Percentiles rank a stretch among this genome's conserved stretches.
phyloP scores from a whole-genome alignment of 164 flowering plant species.

The Sedum album region DNA sequence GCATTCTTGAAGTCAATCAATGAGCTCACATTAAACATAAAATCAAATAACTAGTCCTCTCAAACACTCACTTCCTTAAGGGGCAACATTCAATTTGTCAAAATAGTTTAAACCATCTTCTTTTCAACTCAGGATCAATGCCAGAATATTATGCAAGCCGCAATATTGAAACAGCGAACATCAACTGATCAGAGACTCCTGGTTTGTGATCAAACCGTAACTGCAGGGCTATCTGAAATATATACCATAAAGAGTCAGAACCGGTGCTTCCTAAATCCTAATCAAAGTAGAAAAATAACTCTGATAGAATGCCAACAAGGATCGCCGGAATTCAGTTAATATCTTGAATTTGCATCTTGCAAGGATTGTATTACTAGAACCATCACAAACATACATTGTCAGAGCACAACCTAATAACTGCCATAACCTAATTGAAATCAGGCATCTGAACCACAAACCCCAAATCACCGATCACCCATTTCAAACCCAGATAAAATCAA shows the following conservation, averaged over 20 bases:
- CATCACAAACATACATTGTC: neutral
- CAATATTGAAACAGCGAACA: neutral
- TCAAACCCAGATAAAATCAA: neutral
- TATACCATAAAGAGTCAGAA: neutral
- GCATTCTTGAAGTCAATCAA: conserved; percentile 19
- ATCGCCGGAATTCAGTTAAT: no score
- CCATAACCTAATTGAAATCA: neutral
- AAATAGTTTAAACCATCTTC: no score
- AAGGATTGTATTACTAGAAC: no score
- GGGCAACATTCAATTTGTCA: no score
- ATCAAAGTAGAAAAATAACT: neutral
- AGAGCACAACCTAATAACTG: neutral
- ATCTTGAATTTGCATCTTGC: neutral
- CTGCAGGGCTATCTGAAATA: neutral
- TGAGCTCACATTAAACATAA: neutral
- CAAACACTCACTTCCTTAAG: neutral
- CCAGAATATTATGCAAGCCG: neutral
- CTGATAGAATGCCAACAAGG: neutral
- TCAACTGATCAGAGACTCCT: neutral
- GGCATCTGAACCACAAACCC: neutral
- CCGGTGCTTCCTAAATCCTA: neutral
- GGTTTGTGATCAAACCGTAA: neutral
- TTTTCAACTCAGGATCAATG: no score
- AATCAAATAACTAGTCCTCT: neutral
- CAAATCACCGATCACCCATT: neutral